Evolutionary conservation across 2,329 filamentous ascomycete species (phyloP), one percentile per base, ranked within the genome.

Genomic region (Epichloe aotearoae): DNA sequence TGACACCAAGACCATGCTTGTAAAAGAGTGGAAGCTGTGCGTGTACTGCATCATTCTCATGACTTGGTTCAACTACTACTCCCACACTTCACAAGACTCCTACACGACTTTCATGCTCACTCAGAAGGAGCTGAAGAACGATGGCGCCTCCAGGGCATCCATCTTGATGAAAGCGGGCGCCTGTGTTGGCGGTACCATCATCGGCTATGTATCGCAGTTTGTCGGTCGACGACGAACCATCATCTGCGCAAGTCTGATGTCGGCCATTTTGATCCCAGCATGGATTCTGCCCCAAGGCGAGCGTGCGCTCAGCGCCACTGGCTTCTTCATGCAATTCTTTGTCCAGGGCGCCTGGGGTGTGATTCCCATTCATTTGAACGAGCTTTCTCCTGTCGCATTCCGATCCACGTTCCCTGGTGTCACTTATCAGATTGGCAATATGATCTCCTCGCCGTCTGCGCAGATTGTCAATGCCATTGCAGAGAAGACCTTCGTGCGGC

Each of bases 91-190:
- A 23, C 86, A 91, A 64, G 86, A 91, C 68, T 84, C 78, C 46
- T 90, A 89, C 69, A 88, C 86, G 0, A 89, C 86, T 3, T 88
- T 89, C 63, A 84, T 90, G 82, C 72, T 83, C 39, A 75, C 75
- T 4, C 76, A 87, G 58, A 89, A 90, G 66, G 79, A 82, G 55
- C 73, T 90, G 52, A 60, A 73, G 50, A 83, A 86, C 59, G 61
- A 70, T 1, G 74, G 73, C 1, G 83, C 85, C 4, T 84, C 77
- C 7, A 79, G 84, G n/a, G 84, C 84, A 15, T 84, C 79, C n/a
- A 89, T 90, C 57, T 66, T 90, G 52, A 88, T 88, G 82, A 89
- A 89, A 68, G 80, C 77, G 1, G 86, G 86, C 26, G 84, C 86
- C 42, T 86, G 83, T 57, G 78, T 88, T 1, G 86, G 84, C 36